Evolutionary conservation across 768 basidiomycete genomes (phyloP), one percentile per base, ranked within the genome.

Genomic region (Auricularia cornea): DNA sequence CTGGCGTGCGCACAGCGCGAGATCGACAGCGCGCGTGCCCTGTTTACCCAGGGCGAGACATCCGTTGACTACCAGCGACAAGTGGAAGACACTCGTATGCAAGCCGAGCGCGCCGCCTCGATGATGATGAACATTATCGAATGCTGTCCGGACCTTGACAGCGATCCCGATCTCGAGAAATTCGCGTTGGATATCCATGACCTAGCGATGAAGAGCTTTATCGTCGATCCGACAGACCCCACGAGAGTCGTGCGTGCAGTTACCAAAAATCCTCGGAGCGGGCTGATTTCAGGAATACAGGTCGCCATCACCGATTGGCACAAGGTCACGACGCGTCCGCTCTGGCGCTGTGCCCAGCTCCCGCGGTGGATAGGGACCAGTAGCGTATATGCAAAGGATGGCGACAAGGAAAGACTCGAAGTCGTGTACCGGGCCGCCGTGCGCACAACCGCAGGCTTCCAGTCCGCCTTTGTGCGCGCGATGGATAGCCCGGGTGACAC

Each of bases 1-100:
- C 60, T 66, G 10, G 75, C 75, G 10, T 75, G 75, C 59, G 72
- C 75, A 1, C 75, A 76, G 61, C 69, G 75, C 18, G 75, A 76
- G 62, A 66, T 74, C 30, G 75, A 74, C 18, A 70, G 67, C 38
- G 64, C 70, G 14, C 70, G 72, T n/a, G 70, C 68, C 29, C 70
- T 74, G 26, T 72, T 72, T 60, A 65, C 72, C 1, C 72, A 73
- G 59, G 54, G 54, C 4, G 71, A 71, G 40, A 70, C 72, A 3
- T 71, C 73, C 18, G 67, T 67, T 6, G 67, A 69, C 11, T 76
- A 75, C 64, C 72, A 75, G 59, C 67, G 65, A 2, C 66, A 70
- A 23, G 65, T 75, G 16, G 70, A 72, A 30, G 73, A 71, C 30
- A 66, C 66, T 29, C 67, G 71, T 44, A 59, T 72, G 38, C 69